Conservation (phyloP, 2,329 filamentous ascomycete genomes). For the Didymella exigua region DNA sequence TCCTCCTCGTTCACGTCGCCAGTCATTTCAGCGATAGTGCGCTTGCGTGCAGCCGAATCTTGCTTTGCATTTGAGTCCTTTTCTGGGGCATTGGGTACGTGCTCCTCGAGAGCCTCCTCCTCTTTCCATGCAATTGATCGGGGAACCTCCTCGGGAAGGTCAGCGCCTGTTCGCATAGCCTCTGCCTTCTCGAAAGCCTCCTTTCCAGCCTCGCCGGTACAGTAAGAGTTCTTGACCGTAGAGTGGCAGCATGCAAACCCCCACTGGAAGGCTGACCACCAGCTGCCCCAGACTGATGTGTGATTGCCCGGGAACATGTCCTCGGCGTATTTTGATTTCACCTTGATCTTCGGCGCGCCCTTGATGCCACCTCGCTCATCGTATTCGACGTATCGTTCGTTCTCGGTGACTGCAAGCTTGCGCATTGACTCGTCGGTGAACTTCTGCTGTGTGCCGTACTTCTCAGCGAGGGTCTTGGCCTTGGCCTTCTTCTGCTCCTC, state of each 20-base stretch:
- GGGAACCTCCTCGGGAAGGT: slow-evolving; percentile 50
- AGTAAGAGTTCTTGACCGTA: slow-evolving; percentile 94
- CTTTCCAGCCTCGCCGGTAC: slow-evolving; percentile 89
- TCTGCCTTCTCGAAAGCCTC: slow-evolving; percentile 79
- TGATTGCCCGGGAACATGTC: slow-evolving; percentile 91
- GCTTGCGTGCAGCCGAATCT: slow-evolving; percentile 64
- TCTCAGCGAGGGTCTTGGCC: slow-evolving; percentile 74
- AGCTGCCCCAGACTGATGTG: slow-evolving; percentile 90
- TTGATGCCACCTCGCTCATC: slow-evolving; percentile 90
- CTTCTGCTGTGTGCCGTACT: slow-evolving; percentile 76
- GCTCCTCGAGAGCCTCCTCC: slow-evolving; percentile 48
- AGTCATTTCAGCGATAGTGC: slow-evolving; percentile 78
- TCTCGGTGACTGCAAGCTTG: slow-evolving; percentile 74
- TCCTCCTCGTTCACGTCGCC: slow-evolving; percentile 80
- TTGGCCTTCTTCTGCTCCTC: slow-evolving; percentile 71
- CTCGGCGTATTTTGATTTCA: slow-evolving; percentile 90
- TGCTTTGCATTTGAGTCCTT: slow-evolving; percentile 49
- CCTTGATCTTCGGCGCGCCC: slow-evolving; percentile 75
- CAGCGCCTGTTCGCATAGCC: slow-evolving; percentile 57
- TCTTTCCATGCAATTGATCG: slow-evolving; percentile 52
- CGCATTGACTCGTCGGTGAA: slow-evolving; percentile 66
- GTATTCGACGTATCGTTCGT: slow-evolving; percentile 90
- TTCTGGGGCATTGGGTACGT: slow-evolving; percentile 53
- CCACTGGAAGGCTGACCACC: slow-evolving; percentile 96
- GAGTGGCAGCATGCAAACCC: slow-evolving; percentile 96